Percentiles rank a stretch among this genome's conserved stretches.
These are phyloP conservation scores for Fusarium coicis DNA, from an alignment of 2,329 filamentous ascomycete genomes.

Conservation along the genomic window DNA sequence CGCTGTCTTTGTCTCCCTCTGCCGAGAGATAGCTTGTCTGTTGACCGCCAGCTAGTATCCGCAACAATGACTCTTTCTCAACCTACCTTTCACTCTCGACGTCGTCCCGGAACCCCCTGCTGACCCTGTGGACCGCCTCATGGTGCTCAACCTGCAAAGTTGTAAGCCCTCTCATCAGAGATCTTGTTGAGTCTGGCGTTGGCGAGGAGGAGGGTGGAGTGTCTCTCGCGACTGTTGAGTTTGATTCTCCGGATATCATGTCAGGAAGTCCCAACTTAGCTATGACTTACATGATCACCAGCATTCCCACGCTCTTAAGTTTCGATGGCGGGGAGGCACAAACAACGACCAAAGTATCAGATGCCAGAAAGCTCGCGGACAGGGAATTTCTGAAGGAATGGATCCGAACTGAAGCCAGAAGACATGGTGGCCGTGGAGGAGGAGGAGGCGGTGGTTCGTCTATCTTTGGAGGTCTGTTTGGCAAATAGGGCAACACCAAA, in stretches of 20 bases:
- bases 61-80: slow-evolving; percentile 63
- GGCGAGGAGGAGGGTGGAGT: slow-evolving; percentile 68
- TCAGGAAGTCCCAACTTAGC: slow-evolving; percentile 53
- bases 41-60: slow-evolving; percentile 57
- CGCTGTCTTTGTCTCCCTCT: slow-evolving; percentile 12
- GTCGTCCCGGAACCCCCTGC: slow-evolving; percentile 63
- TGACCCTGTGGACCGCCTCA: slow-evolving; percentile 70
- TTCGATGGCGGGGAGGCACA: slow-evolving; percentile 67
- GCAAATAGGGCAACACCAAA: slow-evolving; percentile 46
- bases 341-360: slow-evolving; percentile 59
- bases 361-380: slow-evolving; percentile 61
- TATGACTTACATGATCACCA: slow-evolving; percentile 67
- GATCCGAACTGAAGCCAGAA: slow-evolving; percentile 62
- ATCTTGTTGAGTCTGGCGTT: slow-evolving; percentile 61
- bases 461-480: slow-evolving; percentile 56
- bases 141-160: slow-evolving; percentile 66
- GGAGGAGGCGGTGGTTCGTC: slow-evolving; percentile 50
- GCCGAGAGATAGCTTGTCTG: slow-evolving; percentile 16
- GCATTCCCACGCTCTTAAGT: slow-evolving; percentile 66
- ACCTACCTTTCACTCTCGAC: slow-evolving; percentile 66
- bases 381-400: slow-evolving; percentile 63
- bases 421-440: slow-evolving; percentile 57
- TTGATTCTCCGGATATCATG: slow-evolving; percentile 68
- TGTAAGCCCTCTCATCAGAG: slow-evolving; percentile 60
- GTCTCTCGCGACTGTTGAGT: slow-evolving; percentile 64